Conservation (phyloP, 108 stramenopile genomes). For the Fragilariopsis cylindrus region DNA sequence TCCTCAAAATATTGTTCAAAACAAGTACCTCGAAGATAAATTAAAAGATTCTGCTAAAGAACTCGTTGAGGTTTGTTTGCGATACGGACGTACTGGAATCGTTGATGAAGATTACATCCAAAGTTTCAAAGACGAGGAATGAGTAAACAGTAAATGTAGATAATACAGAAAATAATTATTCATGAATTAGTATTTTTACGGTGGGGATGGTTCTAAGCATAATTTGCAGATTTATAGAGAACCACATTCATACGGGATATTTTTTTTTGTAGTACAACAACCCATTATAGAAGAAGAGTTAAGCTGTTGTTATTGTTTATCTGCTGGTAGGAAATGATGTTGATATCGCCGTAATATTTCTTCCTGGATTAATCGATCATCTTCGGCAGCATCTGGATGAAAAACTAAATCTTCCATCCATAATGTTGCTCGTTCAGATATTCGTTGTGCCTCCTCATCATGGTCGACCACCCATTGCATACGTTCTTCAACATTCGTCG, state of each 20-base stretch:
- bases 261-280: no score
- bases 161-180: no score
- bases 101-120: constrained; percentile 64
- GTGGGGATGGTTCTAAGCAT: no score
- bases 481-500: constrained; percentile 62
- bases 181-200: no score
- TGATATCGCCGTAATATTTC: constrained; percentile 48
- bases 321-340: constrained; percentile 9
- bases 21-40: constrained; percentile 49
- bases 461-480: constrained; percentile 75
- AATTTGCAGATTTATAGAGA: no score
- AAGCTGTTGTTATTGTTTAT: no score
- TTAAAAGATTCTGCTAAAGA: constrained; percentile 36
- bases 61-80: constrained; percentile 63
- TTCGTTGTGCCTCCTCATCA: constrained; percentile 57
- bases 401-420: constrained; percentile 74
- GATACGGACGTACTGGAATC: constrained; percentile 52
- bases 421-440: constrained; percentile 64
- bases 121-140: background rate
- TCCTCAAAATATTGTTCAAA: constrained; percentile 58
- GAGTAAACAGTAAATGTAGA: no score
- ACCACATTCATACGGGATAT: no score
- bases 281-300: no score
- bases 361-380: constrained; percentile 48
- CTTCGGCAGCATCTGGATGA: constrained; percentile 57